Evolutionary conservation across 495 filamentous ascomycete genomes (phyloP), one percentile per base, ranked within the genome.

Genomic region (Penicilliopsis zonata): DNA sequence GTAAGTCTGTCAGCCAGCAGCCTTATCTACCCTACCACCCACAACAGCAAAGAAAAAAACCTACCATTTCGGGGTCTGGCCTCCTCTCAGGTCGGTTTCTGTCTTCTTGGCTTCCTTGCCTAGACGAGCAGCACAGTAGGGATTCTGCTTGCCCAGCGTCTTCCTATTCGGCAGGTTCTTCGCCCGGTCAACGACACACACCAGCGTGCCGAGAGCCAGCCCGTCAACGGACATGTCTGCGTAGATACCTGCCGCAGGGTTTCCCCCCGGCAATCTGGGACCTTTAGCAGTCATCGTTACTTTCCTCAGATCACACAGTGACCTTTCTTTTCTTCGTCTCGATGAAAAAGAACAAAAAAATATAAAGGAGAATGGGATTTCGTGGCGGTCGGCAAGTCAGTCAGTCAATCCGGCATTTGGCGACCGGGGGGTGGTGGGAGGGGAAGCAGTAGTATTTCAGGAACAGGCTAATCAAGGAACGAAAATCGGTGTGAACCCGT

Each of bases 51-150:
- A n/a, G 4, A 1, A 18, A 13, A 16, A 15, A 38, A 54, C 78
- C 47, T 73, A 90, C 90, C 90, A 99, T 73, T 70, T 77, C 6
- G 90, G 90, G 18, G 88, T 96, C 59, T 99, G 90, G 26, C 90
- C 90, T 37, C 90, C 90, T 48, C 90, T 68, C 38, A 86, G 75
- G 59, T 99, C 92, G 4, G 87, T 94, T 17, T 82, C 82, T 2
- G 90, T 99, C 61, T 94, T 94, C 69, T 93, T 94, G 12, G 88
- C 92, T 57, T 96, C 88, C 54, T 99, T 99, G 7, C 88, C 90
- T 18, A 99, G 57, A 27, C 90, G 70, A 21, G 83, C 86, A 28
- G 92, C 88, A 57, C 86, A 94, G 51, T 95, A 99, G 5, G 92
- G 87, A 52, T 95, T 86, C 60, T 99, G 90, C 61, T 99, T 99